Evolutionary conservation across 345 rosid species (phyloP), one percentile per base, ranked within the genome.

Genomic region (Arabis hirsuta): DNA sequence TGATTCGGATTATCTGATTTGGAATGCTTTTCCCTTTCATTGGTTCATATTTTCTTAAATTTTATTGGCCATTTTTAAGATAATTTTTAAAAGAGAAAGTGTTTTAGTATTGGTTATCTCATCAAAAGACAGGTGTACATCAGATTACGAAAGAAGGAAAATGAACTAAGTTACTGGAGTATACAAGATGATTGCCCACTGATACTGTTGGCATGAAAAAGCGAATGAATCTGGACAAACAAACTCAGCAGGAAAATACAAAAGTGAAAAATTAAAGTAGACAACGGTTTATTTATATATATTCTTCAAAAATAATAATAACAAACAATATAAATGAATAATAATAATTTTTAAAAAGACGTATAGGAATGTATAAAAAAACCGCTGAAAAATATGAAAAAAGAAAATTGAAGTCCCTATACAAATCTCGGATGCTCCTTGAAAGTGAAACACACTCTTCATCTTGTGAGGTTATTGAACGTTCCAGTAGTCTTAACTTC

Each of bases 291-390:
- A 68, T 75, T 11, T 44, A 32, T 53, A 47, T 53, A 47, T 51
- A 43, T 14, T 67, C 56, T 54, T 62, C 24, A 61, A 67, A 63
- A 48, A 48, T 46, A 73, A 45, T 46, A 74, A 69, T 63, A 62
- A 76, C 74, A 69, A 69, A 62, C 47, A 46, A 62, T 68, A 76
- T 55, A 45, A 76, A 76, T 67, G 74, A 76, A 76, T 74, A 74
- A 74, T 24, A 47, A 39, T 34, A 4, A 22, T 10, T 16, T 12
- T 50, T 6, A 7, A 34, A 34, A 54, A 22, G 50, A 55, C 69
- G 65, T 76, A 55, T 62, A 62, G 1, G 12, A 62, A 74, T 44
- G n/a, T 55, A 53, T 56, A 42, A 59, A 65, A 55, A 59, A 48
- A 64, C 32, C 3, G n/a, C 10, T 12, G 14, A 59, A 59, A 67